Percentiles rank a stretch among this genome's conserved stretches.
These are phyloP conservation scores for Anisodus acutangulus DNA, from an alignment of 257 asterid genomes.

Conservation along the genomic window DNA sequence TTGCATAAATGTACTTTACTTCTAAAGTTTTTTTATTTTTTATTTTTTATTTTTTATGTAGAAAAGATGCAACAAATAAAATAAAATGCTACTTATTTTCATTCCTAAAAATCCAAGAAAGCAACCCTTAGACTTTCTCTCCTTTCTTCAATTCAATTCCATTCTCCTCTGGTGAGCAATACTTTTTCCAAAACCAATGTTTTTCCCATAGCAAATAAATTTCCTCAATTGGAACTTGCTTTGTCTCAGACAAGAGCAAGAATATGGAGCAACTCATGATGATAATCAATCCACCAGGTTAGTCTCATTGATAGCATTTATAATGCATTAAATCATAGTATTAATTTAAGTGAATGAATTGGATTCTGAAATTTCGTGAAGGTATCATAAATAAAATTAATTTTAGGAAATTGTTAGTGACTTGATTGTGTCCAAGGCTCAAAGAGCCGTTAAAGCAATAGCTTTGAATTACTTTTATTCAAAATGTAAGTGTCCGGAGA, in stretches of 20 bases:
- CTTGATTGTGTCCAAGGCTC: no score
- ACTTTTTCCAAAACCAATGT: conserved; percentile 86
- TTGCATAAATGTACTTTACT: neutral
- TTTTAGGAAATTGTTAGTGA: no score
- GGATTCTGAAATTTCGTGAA: no score
- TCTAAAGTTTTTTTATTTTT: no score
- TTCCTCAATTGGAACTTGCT: conserved; percentile 93
- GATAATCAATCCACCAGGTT: conserved; percentile 58
- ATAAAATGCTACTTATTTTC: neutral
- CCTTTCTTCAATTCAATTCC: conserved; percentile 15
- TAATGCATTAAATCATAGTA: no score
- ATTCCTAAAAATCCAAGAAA: neutral
- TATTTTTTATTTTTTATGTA: neutral
- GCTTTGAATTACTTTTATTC: no score
- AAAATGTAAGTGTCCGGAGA: no score
- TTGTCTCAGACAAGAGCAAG: conserved; percentile 85
- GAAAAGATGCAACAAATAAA: neutral
- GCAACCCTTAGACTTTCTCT: neutral
- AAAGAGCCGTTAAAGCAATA: no score
- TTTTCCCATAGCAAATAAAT: conserved; percentile 63
- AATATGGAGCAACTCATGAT: conserved; percentile 63
- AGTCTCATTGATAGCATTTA: no score
- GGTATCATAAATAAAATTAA: no score
- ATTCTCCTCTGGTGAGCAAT: conserved; percentile 39
- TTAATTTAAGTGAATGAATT: no score